phyloP scores from a whole-genome alignment of 2,329 filamentous ascomycete species.

The Stachybotrys elegans region DNA sequence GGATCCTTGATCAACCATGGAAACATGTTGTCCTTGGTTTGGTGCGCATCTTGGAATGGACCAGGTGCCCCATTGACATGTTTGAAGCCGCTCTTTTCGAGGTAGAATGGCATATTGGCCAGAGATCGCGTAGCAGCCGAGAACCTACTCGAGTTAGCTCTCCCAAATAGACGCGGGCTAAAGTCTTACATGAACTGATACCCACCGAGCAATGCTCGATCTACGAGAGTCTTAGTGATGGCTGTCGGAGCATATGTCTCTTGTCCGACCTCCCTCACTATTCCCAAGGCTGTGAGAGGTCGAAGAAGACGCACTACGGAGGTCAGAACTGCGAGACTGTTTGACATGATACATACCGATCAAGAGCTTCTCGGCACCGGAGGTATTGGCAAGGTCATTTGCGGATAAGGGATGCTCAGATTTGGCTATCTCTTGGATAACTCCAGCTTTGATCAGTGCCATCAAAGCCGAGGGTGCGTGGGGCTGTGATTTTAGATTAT shows the following conservation, averaged over 20 bases:
- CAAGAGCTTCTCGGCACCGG: background rate
- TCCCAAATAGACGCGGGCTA: background rate
- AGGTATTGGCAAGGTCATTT: background rate
- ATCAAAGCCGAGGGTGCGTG: background rate
- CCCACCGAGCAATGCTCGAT: slow-evolving; percentile 18
- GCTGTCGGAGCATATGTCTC: slow-evolving; percentile 30
- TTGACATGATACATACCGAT: background rate
- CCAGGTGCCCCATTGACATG: background rate
- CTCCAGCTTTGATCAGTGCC: background rate
- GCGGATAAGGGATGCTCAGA: background rate
- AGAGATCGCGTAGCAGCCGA: background rate
- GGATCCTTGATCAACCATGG: background rate
- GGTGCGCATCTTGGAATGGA: background rate
- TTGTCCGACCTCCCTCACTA: slow-evolving; percentile 22
- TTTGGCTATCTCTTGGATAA: slow-evolving; percentile 1
- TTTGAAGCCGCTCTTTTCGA: background rate
- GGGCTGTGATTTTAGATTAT: background rate
- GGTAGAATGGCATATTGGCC: slow-evolving; percentile 1
- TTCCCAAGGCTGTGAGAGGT: slow-evolving; percentile 30
- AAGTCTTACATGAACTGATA: slow-evolving; percentile 19
- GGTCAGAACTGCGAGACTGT: background rate
- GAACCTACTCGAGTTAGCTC: background rate
- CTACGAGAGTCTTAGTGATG: slow-evolving; percentile 22
- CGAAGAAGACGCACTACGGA: slow-evolving; percentile 20
- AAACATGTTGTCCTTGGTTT: background rate